A percentile compares a stretch with the other conserved stretches of the same genome.
phyloP scores from a whole-genome alignment of 1,139 yeast species.

The Martiniozyma asiatica region DNA sequence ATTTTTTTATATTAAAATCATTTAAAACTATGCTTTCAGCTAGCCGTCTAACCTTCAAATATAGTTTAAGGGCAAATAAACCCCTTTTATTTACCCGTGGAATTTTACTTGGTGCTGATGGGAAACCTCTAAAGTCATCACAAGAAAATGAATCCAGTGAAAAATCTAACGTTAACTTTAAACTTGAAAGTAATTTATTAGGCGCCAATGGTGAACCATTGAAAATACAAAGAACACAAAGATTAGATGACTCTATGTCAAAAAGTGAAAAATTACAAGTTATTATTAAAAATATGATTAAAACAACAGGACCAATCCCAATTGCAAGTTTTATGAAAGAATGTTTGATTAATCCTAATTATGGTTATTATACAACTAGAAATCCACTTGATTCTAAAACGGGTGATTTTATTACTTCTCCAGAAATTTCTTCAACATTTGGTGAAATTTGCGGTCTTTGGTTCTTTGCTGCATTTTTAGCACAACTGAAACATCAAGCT shows the following conservation, averaged over 20 bases:
- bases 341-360: conserved; percentile 66
- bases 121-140: conserved; percentile 4
- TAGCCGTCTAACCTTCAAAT: too few species aligned
- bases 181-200: neutral
- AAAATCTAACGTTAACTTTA: too few species aligned
- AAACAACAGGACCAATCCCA: conserved; percentile 67
- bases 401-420: conserved; percentile 80
- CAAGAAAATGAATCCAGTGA: too few species aligned
- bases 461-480: conserved; percentile 49
- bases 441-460: conserved; percentile 81
- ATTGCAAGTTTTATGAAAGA: conserved; percentile 71
- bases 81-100: too few species aligned
- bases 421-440: conserved; percentile 79
- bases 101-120: conserved; percentile 5
- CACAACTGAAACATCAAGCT: conserved; percentile 28
- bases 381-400: conserved; percentile 50
- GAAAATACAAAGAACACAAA: conserved; percentile 5
- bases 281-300: conserved; percentile 41
- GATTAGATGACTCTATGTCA: conserved; percentile 2
- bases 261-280: conserved; percentile 10
- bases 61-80: too few species aligned
- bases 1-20: too few species aligned
- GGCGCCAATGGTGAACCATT: too few species aligned
- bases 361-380: conserved; percentile 70
- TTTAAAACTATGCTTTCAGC: too few species aligned